Base-by-base conservation (phyloP, 2,329 filamentous ascomycete genomes). In the Sporothrix mexicana region DNA sequence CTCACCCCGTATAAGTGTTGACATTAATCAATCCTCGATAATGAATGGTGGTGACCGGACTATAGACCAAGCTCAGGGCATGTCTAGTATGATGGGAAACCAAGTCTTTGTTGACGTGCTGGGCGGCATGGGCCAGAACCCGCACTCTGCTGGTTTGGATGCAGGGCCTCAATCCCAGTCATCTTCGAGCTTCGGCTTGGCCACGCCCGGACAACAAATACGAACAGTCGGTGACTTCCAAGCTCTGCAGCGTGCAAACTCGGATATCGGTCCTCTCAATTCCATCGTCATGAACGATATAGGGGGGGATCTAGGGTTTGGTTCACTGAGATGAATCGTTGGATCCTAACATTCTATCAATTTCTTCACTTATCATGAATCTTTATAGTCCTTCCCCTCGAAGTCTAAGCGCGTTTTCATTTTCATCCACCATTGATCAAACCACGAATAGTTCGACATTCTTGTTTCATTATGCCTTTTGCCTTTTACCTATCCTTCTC, bases 221-320 rank as follows among this genome's bases (percentile, higher is more conserved):
- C 81, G 83, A 64, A 84, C 84, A 1, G 82, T 86, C 0, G 83
- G 82, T 2, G 85, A 87, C 68, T 88, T 87, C 69, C 85, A 87
- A 36, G 82, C 83, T 1, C 76, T 88, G 2, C 85, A 86, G 72
- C 80, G 85, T 53, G 81, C 82, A 12, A 83, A 82, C 70, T 80
- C 83, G 0, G 84, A 85, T 57, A 80, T 80, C 30, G 79, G 78
- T 13, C 66, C 79, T 1, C 80, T 83, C 76, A 78, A 77, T 53
- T 72, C 80, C 0, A 73, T 84, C 10, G 79, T 79, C 6, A 79
- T 84, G 70, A 80, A 78, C 59, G 78, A 79, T 15, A 78, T 84
- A 73, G 80, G 80, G 5, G 73, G 79, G 1, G 83, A 84, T 8
- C 77, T 84, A 74, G 82, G 84, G 69, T 85, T 83, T 74, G 81